Evolutionary conservation across 345 rosid genomes (phyloP).

Genomic region (Lumnitzera racemosa): DNA sequence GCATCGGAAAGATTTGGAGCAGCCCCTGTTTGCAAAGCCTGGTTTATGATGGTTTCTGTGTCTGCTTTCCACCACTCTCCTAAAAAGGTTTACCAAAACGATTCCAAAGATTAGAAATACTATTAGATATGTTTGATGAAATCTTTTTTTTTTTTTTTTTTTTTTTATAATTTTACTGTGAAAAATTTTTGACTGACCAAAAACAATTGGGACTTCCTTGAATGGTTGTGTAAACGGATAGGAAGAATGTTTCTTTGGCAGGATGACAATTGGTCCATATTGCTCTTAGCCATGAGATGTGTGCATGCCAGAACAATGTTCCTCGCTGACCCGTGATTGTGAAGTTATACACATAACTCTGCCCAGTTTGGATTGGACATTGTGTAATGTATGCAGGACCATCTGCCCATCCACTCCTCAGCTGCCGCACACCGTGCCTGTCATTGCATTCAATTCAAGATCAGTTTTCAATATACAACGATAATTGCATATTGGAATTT

Average conservation of each 20-base stretch:
- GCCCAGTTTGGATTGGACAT: constrained; percentile 51
- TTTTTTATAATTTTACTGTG: too few species aligned
- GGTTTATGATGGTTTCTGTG: constrained; percentile 34
- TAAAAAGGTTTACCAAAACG: constrained; percentile 2
- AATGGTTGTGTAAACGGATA: constrained; percentile 45
- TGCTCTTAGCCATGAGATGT: constrained; percentile 41
- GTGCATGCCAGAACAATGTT: constrained; percentile 52
- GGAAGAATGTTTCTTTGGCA: constrained; percentile 29
- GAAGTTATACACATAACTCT: constrained; percentile 36
- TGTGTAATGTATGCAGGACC: constrained; percentile 48
- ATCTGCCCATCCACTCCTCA: constrained; percentile 52
- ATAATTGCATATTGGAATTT: too few species aligned
- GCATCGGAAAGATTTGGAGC: constrained; percentile 55
- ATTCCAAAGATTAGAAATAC: too few species aligned
- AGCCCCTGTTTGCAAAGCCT: constrained; percentile 36
- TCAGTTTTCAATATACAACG: too few species aligned
- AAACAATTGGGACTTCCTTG: constrained; percentile 37
- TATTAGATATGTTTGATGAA: too few species aligned
- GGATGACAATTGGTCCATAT: constrained; percentile 46
- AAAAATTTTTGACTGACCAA: constrained; percentile 20
- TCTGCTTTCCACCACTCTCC: constrained; percentile 62
- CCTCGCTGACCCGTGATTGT: constrained; percentile 45
- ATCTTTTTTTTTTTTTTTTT: too few species aligned
- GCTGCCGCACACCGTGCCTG: constrained; percentile 45
- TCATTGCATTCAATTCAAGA: neutral